These are phyloP conservation scores for Plectosphaerella plurivora DNA, from an alignment of 2,329 filamentous ascomycete species.

Conservation along the genomic window DNA sequence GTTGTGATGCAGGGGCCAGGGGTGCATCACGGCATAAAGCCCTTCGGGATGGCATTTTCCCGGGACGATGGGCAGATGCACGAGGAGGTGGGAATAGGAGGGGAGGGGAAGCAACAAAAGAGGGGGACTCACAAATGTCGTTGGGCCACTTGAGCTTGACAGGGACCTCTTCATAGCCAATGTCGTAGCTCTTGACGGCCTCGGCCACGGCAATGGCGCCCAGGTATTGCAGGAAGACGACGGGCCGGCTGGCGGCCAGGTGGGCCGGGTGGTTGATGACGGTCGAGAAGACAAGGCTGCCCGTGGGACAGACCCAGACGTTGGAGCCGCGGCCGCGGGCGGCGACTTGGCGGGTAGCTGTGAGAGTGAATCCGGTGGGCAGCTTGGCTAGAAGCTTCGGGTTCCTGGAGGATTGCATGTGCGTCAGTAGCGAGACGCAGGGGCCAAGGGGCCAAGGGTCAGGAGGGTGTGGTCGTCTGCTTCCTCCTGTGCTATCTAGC, in stretches of 20 bases:
- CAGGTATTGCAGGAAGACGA: slow-evolving; percentile 93
- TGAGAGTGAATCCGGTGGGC: slow-evolving; percentile 80
- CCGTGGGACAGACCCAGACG: slow-evolving; percentile 89
- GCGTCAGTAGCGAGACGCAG: not conserved
- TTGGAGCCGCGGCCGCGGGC: slow-evolving; percentile 86
- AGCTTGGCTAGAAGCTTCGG: slow-evolving; percentile 69
- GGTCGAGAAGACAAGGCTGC: slow-evolving; percentile 81
- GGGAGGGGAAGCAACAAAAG: not conserved
- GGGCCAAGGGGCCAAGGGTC: not conserved
- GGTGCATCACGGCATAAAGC: too few species aligned
- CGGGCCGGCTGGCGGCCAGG: slow-evolving; percentile 66
- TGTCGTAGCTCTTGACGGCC: slow-evolving; percentile 75
- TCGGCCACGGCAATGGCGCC: slow-evolving; percentile 82
- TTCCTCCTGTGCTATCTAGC: too few species aligned
- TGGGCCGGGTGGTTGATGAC: slow-evolving; percentile 78
- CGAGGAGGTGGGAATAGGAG: slow-evolving; percentile 27
- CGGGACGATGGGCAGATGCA: too few species aligned
- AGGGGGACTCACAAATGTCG: slow-evolving; percentile 65
- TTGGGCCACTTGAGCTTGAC: slow-evolving; percentile 97
- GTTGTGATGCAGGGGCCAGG: too few species aligned
- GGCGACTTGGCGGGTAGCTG: slow-evolving; percentile 82
- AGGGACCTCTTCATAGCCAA: slow-evolving; percentile 68
- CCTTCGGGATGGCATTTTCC: too few species aligned
- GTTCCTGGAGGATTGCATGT: slow-evolving; percentile 50
- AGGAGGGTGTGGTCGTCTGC: too few species aligned